phyloP scores from a whole-genome alignment of 352 stramenopile genomes.

The Phytophthora hibernalis region DNA sequence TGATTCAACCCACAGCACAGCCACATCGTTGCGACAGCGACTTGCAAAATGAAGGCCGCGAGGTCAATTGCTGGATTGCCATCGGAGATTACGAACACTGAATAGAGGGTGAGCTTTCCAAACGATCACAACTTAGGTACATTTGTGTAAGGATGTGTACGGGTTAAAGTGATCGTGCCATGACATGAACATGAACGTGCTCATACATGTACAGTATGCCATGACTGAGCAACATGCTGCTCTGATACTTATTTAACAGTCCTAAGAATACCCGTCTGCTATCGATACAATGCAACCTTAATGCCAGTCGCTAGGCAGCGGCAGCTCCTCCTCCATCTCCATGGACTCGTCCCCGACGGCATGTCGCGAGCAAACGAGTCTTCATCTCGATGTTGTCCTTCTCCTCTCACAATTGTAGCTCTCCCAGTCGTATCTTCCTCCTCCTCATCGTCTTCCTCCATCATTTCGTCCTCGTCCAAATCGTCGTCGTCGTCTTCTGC shows the following conservation, averaged over 20 bases:
- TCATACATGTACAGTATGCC: too few relatives aligned
- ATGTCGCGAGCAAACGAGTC: slow-evolving; percentile 44
- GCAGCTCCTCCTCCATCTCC: slow-evolving; percentile 44
- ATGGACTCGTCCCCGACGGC: slow-evolving; percentile 51
- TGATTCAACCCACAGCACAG: not conserved
- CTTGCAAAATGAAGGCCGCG: not conserved
- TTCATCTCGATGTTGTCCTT: slow-evolving; percentile 24
- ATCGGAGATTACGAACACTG: not conserved
- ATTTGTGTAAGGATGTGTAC: too few relatives aligned
- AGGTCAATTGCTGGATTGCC: not conserved
- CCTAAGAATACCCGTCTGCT: too few relatives aligned
- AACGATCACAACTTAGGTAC: not conserved
- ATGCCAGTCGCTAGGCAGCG: slow-evolving; percentile 28
- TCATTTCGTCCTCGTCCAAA: slow-evolving; percentile 45
- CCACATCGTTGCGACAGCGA: not conserved
- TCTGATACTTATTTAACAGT: too few relatives aligned
- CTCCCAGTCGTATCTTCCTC: slow-evolving; percentile 29
- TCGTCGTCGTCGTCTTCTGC: slow-evolving; percentile 47
- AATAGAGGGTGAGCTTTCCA: not conserved
- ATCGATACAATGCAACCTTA: not conserved
- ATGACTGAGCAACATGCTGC: too few relatives aligned
- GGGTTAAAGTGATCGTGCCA: too few relatives aligned
- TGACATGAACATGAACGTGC: too few relatives aligned
- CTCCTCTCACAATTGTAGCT: slow-evolving; percentile 40
- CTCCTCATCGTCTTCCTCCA: slow-evolving; percentile 40